Base-by-base conservation (phyloP, 164 flowering plant species). In the Platanus orientalis region DNA sequence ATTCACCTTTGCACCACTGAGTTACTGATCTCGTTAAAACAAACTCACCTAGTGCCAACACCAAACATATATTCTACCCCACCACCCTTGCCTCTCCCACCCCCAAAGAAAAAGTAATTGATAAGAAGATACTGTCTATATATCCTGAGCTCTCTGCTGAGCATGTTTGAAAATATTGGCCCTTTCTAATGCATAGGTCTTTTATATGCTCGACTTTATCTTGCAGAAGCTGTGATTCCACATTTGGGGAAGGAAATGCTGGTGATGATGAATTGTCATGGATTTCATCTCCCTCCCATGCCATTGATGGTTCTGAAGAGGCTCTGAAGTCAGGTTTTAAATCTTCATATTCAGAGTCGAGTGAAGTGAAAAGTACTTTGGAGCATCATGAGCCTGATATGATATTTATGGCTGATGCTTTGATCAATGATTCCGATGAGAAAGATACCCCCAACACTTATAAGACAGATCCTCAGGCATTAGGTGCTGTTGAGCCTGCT, bases 201-300 rank as follows among this genome's bases (percentile, higher is more conserved):
- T 45, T 45, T n/a, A n/a, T n/a, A 2, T 19, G 20, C 16, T 45
- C 14, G 49, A 1, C 19, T 45, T 52, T 55, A 29, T 72, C 63
- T 69, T 80, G 64, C 83, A 87, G 97, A 73, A 85, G 73, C 68
- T 86, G 93, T 71, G 97, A 91, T 75, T 83, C 90, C 47, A 81
- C 88, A 53, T 83, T 78, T 71, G 87, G 89, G 57, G 65, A 82
- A 58, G 89, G 78, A 27, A 69, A 62, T 65, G 63, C 74, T 44
- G 70, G 72, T 62, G 86, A 75, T 44, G 85, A 78, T 49, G 92
- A 80, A 4, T 29, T 84, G 44, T 67, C 80, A 57, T 89, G 92
- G 93, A 75, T 89, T 68, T 71, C 88, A 54, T 70, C 89, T 58
- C 57, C 76, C 21, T 71, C 88, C 10, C 78, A 64, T 72, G 74